Evolutionary conservation across 345 rosid genomes (phyloP), one percentile per base, ranked within the genome.

Genomic region (Carallia pectinifolia): DNA sequence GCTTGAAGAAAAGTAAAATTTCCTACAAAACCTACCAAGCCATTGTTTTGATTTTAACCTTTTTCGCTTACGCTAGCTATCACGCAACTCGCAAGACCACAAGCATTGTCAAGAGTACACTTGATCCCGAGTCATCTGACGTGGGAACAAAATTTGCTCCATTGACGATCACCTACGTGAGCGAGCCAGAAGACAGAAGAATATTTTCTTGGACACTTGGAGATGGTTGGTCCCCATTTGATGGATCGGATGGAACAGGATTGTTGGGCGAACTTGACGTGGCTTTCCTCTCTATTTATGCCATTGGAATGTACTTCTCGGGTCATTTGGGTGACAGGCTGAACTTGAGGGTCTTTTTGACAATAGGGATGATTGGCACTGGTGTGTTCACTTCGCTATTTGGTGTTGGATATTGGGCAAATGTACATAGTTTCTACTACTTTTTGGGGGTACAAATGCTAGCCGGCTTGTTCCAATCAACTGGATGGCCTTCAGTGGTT

Each of bases 401-500:
- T 53, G 99, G 99, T 0, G 77, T 80, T 16, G 99, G 92, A 0
- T 92, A 85, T 33, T 95, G 97, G 97, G 88, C 81, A 34, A 77
- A 85, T 54, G 56, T 92, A 64, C 99, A 95, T 59, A 87, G 62
- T 74, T 89, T 87, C 74, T 89, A 85, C 81, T 92, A 85, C 61
- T 95, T 74, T 81, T 67, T 95, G 67, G 75, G 81, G 6, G 70
- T 82, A n/a, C 99, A 95, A 76, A 85, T 88, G 82, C 23, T 89
- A 65, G 92, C 97, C 0, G 99, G 97, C 52, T 76, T 88, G 84
- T 90, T 90, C 81, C 97, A 95, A 76, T 95, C 99, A 31, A 95
- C 93, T 18, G 97, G 99, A 8, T 92, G 99, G 99, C 99, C 99
- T 72, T 95, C 97, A 6, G 97, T 95, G 13, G 99, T 95, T 63